These are phyloP conservation scores for Staphylotrichum longicolle DNA, from an alignment of 495 filamentous ascomycete species.

Conservation along the genomic window DNA sequence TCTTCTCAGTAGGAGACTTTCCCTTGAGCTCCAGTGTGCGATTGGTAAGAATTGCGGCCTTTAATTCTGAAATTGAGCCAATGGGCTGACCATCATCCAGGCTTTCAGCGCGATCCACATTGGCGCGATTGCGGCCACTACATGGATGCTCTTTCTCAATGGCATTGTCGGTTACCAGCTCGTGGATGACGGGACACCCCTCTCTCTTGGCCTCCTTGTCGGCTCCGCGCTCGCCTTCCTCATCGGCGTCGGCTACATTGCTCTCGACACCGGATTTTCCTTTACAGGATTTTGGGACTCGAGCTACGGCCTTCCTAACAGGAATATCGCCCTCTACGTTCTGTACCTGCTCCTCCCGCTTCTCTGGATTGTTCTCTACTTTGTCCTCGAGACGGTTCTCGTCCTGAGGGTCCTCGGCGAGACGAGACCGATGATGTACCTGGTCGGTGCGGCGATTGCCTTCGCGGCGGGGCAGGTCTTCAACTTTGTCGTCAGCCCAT, in stretches of 20 bases:
- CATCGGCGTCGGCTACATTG: slow-evolving; percentile 91
- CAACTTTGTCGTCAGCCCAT: slow-evolving; percentile 86
- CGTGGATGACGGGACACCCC: slow-evolving; percentile 85
- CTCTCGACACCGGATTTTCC: slow-evolving; percentile 84
- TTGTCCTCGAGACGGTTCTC: slow-evolving; percentile 73
- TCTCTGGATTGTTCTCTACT: slow-evolving; percentile 82
- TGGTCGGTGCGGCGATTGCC: slow-evolving; percentile 67
- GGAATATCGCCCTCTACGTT: slow-evolving; percentile 85
- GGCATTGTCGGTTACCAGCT: slow-evolving; percentile 90
- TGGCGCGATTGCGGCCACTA: slow-evolving; percentile 79
- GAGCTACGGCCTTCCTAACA: slow-evolving; percentile 56
- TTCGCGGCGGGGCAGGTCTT: slow-evolving; percentile 95
- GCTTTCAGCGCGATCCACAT: slow-evolving; percentile 93
- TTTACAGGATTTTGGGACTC: slow-evolving; percentile 76
- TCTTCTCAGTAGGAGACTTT: slow-evolving; percentile 91
- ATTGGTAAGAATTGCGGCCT: slow-evolving; percentile 48
- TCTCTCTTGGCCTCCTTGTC: slow-evolving; percentile 74
- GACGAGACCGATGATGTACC: slow-evolving; percentile 81
- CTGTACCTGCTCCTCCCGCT: slow-evolving; percentile 89
- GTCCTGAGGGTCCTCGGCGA: slow-evolving; percentile 85
- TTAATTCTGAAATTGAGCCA: not conserved
- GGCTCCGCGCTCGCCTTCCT: slow-evolving; percentile 70
- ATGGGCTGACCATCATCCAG: slow-evolving; percentile 43
- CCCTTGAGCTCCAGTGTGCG: slow-evolving; percentile 66
- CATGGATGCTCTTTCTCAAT: slow-evolving; percentile 91